phyloP scores from a whole-genome alignment of 1,139 yeast species.

The Meyerozyma smithsonii region DNA sequence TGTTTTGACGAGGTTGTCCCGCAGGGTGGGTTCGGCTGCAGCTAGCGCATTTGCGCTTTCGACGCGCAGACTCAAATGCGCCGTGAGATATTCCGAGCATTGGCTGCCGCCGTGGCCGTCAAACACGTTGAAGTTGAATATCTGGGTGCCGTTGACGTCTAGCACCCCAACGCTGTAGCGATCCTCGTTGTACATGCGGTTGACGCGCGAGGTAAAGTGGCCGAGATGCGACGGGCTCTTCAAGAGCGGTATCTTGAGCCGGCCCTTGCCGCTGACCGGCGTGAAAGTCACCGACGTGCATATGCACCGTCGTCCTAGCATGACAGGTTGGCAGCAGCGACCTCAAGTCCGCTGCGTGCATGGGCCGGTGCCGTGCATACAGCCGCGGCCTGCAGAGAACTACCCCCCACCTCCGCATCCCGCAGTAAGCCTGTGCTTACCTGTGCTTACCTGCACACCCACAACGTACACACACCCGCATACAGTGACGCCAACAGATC shows the following conservation, averaged over 20 bases:
- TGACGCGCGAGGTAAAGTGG: slow-evolving; percentile 71
- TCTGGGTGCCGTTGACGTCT: slow-evolving; percentile 14
- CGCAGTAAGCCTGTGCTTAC: no score
- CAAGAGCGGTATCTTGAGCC: slow-evolving; percentile 47
- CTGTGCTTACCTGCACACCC: no score
- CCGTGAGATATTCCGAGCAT: slow-evolving; percentile 58
- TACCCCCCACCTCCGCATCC: no score
- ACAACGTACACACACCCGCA: not conserved
- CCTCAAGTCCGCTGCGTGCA: not conserved
- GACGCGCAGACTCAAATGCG: slow-evolving; percentile 50
- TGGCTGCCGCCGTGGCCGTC: slow-evolving; percentile 94
- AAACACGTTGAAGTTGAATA: slow-evolving; percentile 67
- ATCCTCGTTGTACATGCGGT: slow-evolving; percentile 79
- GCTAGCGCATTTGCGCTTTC: slow-evolving; percentile 35
- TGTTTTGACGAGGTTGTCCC: slow-evolving; percentile 39
- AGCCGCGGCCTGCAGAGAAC: no score
- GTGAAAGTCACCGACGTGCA: not conserved
- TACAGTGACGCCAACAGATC: not conserved
- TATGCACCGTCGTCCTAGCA: not conserved
- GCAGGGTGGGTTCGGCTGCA: slow-evolving; percentile 20
- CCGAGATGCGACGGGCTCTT: slow-evolving; percentile 79
- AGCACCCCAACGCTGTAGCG: slow-evolving; percentile 60
- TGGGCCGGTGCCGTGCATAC: no score
- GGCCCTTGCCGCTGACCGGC: slow-evolving; percentile 13
- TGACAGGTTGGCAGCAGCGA: no score